A percentile compares a stretch with the other conserved stretches of the same genome.
phyloP scores from a whole-genome alignment of 2,329 filamentous ascomycete species.

The Aspergillus candidus region DNA sequence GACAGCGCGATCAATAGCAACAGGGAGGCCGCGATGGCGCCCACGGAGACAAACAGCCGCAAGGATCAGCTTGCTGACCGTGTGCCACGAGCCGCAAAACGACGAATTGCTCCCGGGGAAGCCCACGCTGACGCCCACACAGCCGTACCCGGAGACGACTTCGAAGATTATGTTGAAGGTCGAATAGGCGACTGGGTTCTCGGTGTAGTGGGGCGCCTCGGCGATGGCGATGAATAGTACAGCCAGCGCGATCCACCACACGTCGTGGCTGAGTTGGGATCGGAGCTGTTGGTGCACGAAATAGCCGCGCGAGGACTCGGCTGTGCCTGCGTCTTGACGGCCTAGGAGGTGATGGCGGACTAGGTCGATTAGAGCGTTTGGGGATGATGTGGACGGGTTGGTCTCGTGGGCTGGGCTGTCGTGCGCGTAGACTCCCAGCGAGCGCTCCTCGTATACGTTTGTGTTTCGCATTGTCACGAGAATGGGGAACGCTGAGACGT shows the following conservation, averaged over 20 bases:
- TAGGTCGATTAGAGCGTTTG: constrained; percentile 21
- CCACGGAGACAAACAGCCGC: constrained; percentile 54
- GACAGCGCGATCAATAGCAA: constrained; percentile 50
- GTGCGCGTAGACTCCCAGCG: constrained; percentile 47
- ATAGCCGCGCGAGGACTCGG: constrained; percentile 37
- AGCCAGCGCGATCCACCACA: constrained; percentile 60
- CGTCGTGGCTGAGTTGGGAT: constrained; percentile 60
- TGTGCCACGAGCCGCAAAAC: constrained; percentile 51
- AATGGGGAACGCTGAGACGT: constrained; percentile 33
- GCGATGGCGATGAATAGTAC: constrained; percentile 56
- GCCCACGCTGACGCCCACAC: constrained; percentile 56
- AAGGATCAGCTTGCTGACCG: constrained; percentile 53
- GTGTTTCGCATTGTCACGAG: constrained; percentile 49
- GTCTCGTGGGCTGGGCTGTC: constrained; percentile 21
- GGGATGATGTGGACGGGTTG: constrained; percentile 12
- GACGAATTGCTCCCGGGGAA: constrained; percentile 50
- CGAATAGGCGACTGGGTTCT: constrained; percentile 48
- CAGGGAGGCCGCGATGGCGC: constrained; percentile 52
- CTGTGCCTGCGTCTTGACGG: constrained; percentile 13
- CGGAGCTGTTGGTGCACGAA: constrained; percentile 55
- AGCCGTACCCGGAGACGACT: constrained; percentile 49
- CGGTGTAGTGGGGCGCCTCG: constrained; percentile 51
- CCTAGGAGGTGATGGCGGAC: constrained; percentile 22
- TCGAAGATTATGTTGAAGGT: constrained; percentile 54
- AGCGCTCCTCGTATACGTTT: constrained; percentile 66